These are phyloP conservation scores for Blastomyces percursus DNA, from an alignment of 2,329 filamentous ascomycete genomes.

Conservation along the genomic window DNA sequence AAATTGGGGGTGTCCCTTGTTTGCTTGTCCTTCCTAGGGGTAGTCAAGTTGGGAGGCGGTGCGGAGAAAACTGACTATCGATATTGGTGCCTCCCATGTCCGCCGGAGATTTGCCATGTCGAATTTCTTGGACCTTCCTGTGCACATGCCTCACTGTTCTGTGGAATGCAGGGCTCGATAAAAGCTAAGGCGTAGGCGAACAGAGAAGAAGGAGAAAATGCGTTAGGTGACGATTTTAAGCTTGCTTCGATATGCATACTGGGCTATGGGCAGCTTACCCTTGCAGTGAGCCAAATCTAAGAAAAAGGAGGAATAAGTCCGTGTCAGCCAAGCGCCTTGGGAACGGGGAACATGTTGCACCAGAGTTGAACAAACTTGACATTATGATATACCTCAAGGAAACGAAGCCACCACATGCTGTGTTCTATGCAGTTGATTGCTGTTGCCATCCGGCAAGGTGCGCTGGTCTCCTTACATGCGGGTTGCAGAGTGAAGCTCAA, in stretches of 20 bases:
- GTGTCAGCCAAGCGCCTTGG: constrained; percentile 11
- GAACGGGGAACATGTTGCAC: background rate
- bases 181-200: constrained; percentile 22
- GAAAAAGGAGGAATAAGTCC: background rate
- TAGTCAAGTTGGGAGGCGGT: background rate
- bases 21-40: background rate
- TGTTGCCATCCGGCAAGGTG: constrained; percentile 10
- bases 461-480: background rate
- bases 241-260: background rate
- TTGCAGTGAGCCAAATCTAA: constrained; percentile 29
- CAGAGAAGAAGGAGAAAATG: background rate
- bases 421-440: background rate
- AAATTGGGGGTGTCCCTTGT: background rate
- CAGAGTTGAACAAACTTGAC: constrained; percentile 12
- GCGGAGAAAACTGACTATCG: constrained; percentile 20
- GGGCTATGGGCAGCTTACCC: constrained; percentile 21
- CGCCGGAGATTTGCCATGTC: constrained; percentile 33
- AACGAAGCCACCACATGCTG: constrained; percentile 21
- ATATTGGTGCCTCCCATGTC: constrained; percentile 34
- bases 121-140: constrained; percentile 31
- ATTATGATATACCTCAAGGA: constrained; percentile 23
- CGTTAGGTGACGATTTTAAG: background rate
- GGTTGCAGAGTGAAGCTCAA: background rate
- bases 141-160: constrained; percentile 34
- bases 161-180: constrained; percentile 35